These are phyloP conservation scores for Epichloe amarillans DNA, from an alignment of 2,329 filamentous ascomycete genomes.

Conservation along the genomic window DNA sequence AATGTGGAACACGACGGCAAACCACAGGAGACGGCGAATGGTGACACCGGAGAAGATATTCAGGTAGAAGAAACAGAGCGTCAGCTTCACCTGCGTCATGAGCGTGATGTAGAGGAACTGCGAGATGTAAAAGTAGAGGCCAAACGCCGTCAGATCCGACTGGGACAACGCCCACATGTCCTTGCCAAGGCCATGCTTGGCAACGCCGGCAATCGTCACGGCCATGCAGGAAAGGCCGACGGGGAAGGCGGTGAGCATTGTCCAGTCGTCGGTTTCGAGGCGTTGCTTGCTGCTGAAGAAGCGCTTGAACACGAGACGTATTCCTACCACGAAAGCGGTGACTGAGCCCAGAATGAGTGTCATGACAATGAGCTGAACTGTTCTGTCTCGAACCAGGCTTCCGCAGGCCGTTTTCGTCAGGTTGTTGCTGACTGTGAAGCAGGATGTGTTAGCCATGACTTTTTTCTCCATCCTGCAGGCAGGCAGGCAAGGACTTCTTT, in stretches of 20 bases:
- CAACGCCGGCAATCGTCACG: constrained; percentile 17
- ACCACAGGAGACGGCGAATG: constrained; percentile 25
- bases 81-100: constrained; percentile 29
- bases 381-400: neutral
- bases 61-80: constrained; percentile 36
- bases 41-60: constrained; percentile 29
- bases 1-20: constrained; percentile 7
- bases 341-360: neutral
- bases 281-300: constrained; percentile 19
- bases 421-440: neutral
- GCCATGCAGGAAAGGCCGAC: constrained; percentile 17
- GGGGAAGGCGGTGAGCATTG: constrained; percentile 15
- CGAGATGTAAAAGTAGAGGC: constrained; percentile 24
- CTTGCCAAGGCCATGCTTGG: constrained; percentile 25
- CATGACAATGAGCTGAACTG: neutral
- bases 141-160: constrained; percentile 25
- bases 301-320: constrained; percentile 24
- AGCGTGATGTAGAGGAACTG: constrained; percentile 27
- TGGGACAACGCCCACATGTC: constrained; percentile 32
- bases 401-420: neutral
- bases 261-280: constrained; percentile 24
- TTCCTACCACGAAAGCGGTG: constrained; percentile 18
- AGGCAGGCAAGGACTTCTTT: too few species aligned
- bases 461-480: too few species aligned
- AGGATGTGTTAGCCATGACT: too few species aligned